Evolutionary conservation across 352 stramenopile species (phyloP).

Genomic region (Globisporangium spiculum): DNA sequence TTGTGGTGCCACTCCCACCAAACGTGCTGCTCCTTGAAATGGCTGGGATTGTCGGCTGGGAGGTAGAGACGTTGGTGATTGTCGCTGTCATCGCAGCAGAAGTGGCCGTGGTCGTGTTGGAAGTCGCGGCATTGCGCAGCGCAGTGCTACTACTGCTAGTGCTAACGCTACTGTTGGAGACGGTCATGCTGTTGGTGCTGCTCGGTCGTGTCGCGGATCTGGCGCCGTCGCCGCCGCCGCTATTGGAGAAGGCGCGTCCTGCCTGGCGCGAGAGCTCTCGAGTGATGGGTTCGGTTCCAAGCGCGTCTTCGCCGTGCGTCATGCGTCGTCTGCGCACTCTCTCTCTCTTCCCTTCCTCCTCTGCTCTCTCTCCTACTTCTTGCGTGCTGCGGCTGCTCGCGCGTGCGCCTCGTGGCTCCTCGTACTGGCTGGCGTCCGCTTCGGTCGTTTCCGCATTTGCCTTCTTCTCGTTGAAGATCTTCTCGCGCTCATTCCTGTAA

Average conservation of each 20-base stretch:
- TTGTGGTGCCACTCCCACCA: not conserved
- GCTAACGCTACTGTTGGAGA: slow-evolving; percentile 40
- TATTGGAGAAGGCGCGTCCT: not conserved
- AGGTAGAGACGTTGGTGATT: not conserved
- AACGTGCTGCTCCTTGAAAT: not conserved
- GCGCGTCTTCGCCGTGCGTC: not conserved
- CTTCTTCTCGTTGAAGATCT: slow-evolving; percentile 11
- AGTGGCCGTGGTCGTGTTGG: slow-evolving; percentile 9
- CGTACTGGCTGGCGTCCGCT: not conserved
- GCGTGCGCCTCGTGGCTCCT: slow-evolving; percentile 2
- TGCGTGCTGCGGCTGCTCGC: not conserved
- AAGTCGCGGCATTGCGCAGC: slow-evolving; percentile 1
- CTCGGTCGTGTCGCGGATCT: not conserved
- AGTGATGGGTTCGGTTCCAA: slow-evolving; percentile 9
- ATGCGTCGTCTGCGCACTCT: slow-evolving; percentile 6
- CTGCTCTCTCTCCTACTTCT: not conserved
- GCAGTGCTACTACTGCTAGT: slow-evolving; percentile 12
- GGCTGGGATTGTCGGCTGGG: slow-evolving; percentile 6
- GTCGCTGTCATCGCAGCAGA: not conserved
- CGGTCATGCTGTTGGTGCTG: slow-evolving; percentile 30
- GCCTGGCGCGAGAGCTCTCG: slow-evolving; percentile 14
- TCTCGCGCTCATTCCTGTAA: not conserved
- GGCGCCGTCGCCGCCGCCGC: not conserved
- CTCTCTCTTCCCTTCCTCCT: not conserved
- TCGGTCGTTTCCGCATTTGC: slow-evolving; percentile 10